phyloP scores from a whole-genome alignment of 441 rosid species.

The Rhodomyrtus psidioides region DNA sequence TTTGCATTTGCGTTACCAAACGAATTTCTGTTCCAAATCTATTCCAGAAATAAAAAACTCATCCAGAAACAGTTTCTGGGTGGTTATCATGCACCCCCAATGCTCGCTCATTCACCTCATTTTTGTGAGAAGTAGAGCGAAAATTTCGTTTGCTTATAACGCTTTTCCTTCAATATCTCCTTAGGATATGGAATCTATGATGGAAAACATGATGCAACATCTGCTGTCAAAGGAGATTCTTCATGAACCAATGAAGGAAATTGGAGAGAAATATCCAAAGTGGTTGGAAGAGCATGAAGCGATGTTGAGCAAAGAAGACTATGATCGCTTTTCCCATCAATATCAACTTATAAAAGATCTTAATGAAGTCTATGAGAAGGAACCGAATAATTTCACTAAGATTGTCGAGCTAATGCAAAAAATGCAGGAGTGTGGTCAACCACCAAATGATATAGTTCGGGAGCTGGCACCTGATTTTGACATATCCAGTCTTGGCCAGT shows the following conservation, averaged over 20 bases:
- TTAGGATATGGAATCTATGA: slow-evolving; percentile 88
- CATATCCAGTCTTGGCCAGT: slow-evolving; percentile 60
- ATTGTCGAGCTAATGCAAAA: slow-evolving; percentile 92
- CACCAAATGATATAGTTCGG: slow-evolving; percentile 84
- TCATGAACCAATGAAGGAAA: slow-evolving; percentile 94
- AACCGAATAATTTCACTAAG: slow-evolving; percentile 62
- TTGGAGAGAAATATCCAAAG: slow-evolving; percentile 80
- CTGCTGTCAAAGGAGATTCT: slow-evolving; percentile 91
- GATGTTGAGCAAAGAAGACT: slow-evolving; percentile 54
- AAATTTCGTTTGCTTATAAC: neutral
- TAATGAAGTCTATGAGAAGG: slow-evolving; percentile 75
- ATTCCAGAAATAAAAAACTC: too few relatives aligned
- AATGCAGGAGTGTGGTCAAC: slow-evolving; percentile 99
- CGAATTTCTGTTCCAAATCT: too few relatives aligned
- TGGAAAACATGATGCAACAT: slow-evolving; percentile 98
- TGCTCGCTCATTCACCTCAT: neutral
- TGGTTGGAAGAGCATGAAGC: slow-evolving; percentile 84
- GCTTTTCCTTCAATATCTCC: neutral
- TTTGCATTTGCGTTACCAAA: too few relatives aligned
- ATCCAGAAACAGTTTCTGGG: too few relatives aligned
- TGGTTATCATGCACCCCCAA: too few relatives aligned
- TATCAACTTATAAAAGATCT: slow-evolving; percentile 70
- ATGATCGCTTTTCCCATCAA: slow-evolving; percentile 55
- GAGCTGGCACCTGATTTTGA: slow-evolving; percentile 89
- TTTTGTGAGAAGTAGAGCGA: neutral